These are phyloP conservation scores for Trametes gibbosa DNA, from an alignment of 768 basidiomycete genomes.

Conservation along the genomic window DNA sequence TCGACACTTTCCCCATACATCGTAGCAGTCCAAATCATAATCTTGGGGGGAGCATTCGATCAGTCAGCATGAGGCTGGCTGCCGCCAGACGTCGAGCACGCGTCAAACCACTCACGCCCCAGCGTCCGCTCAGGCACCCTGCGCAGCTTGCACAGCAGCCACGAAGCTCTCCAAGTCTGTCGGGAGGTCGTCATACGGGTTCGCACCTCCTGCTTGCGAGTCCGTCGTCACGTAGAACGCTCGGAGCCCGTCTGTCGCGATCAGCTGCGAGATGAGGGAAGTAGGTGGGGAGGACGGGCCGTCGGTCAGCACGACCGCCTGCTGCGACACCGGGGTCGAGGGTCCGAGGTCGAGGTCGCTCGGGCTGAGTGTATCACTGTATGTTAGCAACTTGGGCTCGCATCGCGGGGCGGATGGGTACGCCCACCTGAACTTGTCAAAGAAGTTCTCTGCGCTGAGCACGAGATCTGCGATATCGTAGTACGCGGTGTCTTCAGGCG, in stretches of 20 bases:
- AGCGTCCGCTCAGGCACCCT: not conserved
- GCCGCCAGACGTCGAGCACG: too few species aligned
- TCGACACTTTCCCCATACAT: too few species aligned
- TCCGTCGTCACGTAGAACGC: slow-evolving; percentile 35
- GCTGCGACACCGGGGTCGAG: slow-evolving; percentile 25
- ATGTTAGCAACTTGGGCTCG: not conserved
- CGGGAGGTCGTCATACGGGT: slow-evolving; percentile 27
- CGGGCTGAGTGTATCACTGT: slow-evolving; percentile 19
- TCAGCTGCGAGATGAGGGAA: slow-evolving; percentile 25
- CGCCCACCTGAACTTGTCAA: slow-evolving; percentile 29
- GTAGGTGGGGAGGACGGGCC: slow-evolving; percentile 29
- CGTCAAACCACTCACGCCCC: too few species aligned
- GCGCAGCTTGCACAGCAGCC: slow-evolving; percentile 7
- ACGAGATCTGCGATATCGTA: slow-evolving; percentile 32
- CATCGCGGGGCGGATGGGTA: not conserved
- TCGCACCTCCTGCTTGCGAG: slow-evolving; percentile 14
- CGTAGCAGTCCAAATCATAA: too few species aligned
- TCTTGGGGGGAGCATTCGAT: too few species aligned
- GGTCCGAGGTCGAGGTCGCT: slow-evolving; percentile 21
- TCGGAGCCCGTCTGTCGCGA: slow-evolving; percentile 23
- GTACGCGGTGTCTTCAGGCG: slow-evolving; percentile 21
- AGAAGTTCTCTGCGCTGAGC: slow-evolving; percentile 31
- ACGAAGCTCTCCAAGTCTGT: slow-evolving; percentile 23
- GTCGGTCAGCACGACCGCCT: slow-evolving; percentile 33
- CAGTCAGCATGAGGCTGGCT: too few species aligned